Conservation (phyloP, 1,284 basidiomycete genomes). For the Ustilago loliicola region DNA sequence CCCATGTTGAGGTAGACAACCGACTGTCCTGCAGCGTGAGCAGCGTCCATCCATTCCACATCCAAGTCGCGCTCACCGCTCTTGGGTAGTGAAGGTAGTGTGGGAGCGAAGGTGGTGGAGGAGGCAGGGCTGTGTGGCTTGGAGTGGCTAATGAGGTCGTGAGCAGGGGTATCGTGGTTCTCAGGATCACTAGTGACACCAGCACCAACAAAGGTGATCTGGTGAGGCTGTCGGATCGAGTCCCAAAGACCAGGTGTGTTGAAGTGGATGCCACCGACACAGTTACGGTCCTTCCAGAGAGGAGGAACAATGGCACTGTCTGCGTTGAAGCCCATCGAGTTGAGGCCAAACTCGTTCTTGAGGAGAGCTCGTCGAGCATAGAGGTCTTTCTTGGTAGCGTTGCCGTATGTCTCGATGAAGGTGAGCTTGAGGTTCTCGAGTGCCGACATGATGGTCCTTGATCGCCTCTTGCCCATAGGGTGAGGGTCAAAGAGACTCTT, state of each 20-base stretch:
- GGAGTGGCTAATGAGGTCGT: neutral
- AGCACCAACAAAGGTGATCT: slow-evolving; percentile 38
- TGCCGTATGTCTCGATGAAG: slow-evolving; percentile 30
- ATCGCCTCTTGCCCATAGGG: slow-evolving; percentile 49
- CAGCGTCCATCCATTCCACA: slow-evolving; percentile 58
- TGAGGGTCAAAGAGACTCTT: slow-evolving; percentile 42
- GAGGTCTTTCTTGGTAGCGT: slow-evolving; percentile 36
- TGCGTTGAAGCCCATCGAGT: slow-evolving; percentile 42
- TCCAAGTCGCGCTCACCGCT: slow-evolving; percentile 24
- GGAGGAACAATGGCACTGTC: slow-evolving; percentile 42
- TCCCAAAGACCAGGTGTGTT: slow-evolving; percentile 37
- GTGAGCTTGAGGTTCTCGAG: slow-evolving; percentile 45
- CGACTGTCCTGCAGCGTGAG: slow-evolving; percentile 40
- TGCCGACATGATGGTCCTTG: slow-evolving; percentile 19
- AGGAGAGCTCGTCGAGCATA: slow-evolving; percentile 30
- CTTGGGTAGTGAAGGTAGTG: neutral
- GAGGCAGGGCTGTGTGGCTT: slow-evolving; percentile 14
- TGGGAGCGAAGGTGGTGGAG: slow-evolving; percentile 14
- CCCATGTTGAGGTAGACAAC: slow-evolving; percentile 68
- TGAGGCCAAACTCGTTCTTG: slow-evolving; percentile 36
- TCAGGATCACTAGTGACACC: slow-evolving; percentile 32
- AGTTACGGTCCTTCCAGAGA: slow-evolving; percentile 44
- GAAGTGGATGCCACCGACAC: slow-evolving; percentile 47
- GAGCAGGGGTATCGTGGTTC: slow-evolving; percentile 25
- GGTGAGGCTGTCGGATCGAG: slow-evolving; percentile 33